Base-by-base conservation (phyloP, 177 flowering plant genomes). In the Telopea speciosissima region DNA sequence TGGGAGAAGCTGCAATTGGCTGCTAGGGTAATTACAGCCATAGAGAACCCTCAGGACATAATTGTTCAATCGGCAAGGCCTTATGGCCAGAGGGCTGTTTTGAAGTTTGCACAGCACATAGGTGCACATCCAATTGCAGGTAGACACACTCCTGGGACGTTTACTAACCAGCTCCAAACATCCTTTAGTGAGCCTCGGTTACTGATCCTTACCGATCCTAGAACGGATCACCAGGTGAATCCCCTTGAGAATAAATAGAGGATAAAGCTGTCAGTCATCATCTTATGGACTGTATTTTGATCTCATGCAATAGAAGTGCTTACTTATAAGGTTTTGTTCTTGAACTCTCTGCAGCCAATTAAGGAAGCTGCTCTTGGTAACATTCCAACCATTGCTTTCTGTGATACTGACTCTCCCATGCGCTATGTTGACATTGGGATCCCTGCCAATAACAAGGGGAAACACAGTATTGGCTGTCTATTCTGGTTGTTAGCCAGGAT, bases 31-130 rank as follows among this genome's bases (percentile, higher is more conserved):
- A 91, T 93, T 75, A 92, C 89, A 72, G 91, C 87, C 0, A 87
- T 91, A 66, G 97, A 91, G 77, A 90, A 91, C 69, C 93, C 97
- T 7, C 82, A 87, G 73, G 98, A 93, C 70, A 93, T 93, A 24
- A 90, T 93, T 77, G 98, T 93, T 13, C 98, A 91, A 73, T 91
- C 95, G 68, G 98, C 98, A 13, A 84, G 97, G 70, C 97, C 97
- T 3, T 93, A 93, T 85, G 98, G 98, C 36, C 95, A 93, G 85
- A 80, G 95, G 62, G 98, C 97, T 65, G 92, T 93, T 0, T 70
- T 93, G 74, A 93, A 93, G 80, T 93, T 93, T 80, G 97, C 98
- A 3, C 95, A 91, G 58, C 83, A 90, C 80, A 90, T 92, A 63
- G 93, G 94, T 33, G 89, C 89, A 65, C 83, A 90, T 70, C 91